These are phyloP conservation scores for Candida cerambycidarum DNA, from an alignment of 805 yeast species.

Conservation along the genomic window DNA sequence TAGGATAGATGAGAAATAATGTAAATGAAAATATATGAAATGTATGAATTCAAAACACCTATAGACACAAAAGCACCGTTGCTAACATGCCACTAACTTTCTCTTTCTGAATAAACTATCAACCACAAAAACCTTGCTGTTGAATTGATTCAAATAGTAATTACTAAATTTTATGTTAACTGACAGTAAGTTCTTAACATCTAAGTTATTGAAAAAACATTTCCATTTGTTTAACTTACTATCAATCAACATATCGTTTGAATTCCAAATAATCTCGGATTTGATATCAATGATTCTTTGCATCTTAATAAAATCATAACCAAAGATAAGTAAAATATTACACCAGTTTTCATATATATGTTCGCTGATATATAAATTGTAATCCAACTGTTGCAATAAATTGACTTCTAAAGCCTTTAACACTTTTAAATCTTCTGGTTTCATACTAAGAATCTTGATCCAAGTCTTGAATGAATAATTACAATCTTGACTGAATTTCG, in stretches of 20 bases:
- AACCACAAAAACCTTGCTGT: slow-evolving; percentile 27
- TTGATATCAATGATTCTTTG: slow-evolving; percentile 28
- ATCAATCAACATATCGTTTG: slow-evolving; percentile 18
- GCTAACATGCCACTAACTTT: slow-evolving; percentile 6
- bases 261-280: slow-evolving; percentile 27
- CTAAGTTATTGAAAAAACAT: slow-evolving; percentile 24
- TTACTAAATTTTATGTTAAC: slow-evolving; percentile 26
- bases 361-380: slow-evolving; percentile 54
- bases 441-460: slow-evolving; percentile 68
- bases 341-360: slow-evolving; percentile 50
- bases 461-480: slow-evolving; percentile 69
- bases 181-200: slow-evolving; percentile 21
- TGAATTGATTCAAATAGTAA: slow-evolving; percentile 31
- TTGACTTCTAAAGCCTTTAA: slow-evolving; percentile 53
- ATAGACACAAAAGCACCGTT: no score
- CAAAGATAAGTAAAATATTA: slow-evolving; percentile 40
- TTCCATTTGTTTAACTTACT: slow-evolving; percentile 29
- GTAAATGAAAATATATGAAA: no score
- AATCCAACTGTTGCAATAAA: slow-evolving; percentile 54
- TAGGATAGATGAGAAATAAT: no score
- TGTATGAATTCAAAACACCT: no score
- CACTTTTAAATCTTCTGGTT: slow-evolving; percentile 35
- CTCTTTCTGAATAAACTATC: slow-evolving; percentile 17
- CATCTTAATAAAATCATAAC: slow-evolving; percentile 40
- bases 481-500: slow-evolving; percentile 72